phyloP scores from a whole-genome alignment of 2,329 filamentous ascomycete species.

The Colletotrichum godetiae region DNA sequence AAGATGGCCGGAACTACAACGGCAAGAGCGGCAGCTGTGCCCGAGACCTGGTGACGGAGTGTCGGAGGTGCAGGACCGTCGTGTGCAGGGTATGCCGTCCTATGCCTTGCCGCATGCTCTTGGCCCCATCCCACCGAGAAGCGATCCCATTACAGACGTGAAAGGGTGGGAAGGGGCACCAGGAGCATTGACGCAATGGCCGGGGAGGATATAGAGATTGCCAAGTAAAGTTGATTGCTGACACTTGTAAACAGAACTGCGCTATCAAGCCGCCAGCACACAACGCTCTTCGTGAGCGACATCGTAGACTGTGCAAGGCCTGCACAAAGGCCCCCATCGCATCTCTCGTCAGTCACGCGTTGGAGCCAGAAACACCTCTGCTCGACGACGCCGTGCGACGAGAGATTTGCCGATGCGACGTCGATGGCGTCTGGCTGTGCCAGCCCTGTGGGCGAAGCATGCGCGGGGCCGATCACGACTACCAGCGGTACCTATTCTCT shows the following conservation, averaged over 20 bases:
- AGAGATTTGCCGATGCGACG: constrained; percentile 63
- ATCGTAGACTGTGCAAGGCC: constrained; percentile 82
- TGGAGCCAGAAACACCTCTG: constrained; percentile 59
- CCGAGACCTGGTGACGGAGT: constrained; percentile 86
- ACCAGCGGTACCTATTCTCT: constrained; percentile 60
- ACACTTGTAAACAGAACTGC: constrained; percentile 75
- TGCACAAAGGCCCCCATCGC: constrained; percentile 80
- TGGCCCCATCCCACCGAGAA: not conserved
- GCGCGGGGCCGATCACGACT: constrained; percentile 67
- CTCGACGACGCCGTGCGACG: constrained; percentile 67
- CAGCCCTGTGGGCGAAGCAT: constrained; percentile 83
- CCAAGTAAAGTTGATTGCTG: constrained; percentile 25
- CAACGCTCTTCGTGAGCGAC: constrained; percentile 75
- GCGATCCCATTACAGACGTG: not conserved
- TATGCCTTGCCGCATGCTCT: constrained; percentile 26
- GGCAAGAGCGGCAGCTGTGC: constrained; percentile 85
- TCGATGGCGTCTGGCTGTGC: constrained; percentile 82
- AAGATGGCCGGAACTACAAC: constrained; percentile 63
- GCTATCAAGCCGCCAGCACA: constrained; percentile 83
- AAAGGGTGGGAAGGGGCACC: constrained; percentile 11
- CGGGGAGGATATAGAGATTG: constrained; percentile 11
- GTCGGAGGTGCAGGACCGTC: constrained; percentile 79
- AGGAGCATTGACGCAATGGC: constrained; percentile 13
- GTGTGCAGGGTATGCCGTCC: constrained; percentile 78
- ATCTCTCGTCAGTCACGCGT: constrained; percentile 57